These are phyloP conservation scores for Suhomyces sp. DNA, from an alignment of 805 yeast genomes.

Conservation along the genomic window DNA sequence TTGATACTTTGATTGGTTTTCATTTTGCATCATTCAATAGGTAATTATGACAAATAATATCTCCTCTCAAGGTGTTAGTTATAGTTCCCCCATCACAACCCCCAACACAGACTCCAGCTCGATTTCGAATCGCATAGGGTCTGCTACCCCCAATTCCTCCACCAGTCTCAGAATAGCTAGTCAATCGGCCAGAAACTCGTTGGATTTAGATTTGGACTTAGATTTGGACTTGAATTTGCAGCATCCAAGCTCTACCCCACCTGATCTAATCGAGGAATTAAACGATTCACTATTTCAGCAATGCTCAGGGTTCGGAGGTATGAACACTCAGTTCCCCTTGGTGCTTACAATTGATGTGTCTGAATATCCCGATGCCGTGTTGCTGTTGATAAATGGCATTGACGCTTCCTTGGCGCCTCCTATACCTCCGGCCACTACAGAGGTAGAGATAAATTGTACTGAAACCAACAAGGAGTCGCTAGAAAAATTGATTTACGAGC, in stretches of 20 bases:
- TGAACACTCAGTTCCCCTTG: conserved; percentile 7
- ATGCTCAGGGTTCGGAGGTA: background rate
- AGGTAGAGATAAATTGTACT: conserved; percentile 1
- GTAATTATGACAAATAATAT: background rate
- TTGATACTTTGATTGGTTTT: background rate
- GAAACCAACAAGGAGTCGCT: conserved; percentile 2
- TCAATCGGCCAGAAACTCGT: background rate
- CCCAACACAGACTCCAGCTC: background rate
- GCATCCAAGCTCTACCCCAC: background rate
- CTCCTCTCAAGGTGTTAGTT: background rate
- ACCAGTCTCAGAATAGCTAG: background rate
- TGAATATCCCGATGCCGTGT: background rate
- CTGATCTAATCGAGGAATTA: conserved; percentile 4
- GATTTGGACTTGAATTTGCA: background rate
- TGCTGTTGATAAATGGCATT: background rate
- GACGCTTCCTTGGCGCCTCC: background rate
- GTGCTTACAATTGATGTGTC: background rate
- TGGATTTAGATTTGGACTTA: background rate
- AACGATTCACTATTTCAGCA: conserved; percentile 9
- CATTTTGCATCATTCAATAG: background rate
- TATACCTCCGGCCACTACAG: background rate
- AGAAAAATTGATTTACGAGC: conserved; percentile 11
- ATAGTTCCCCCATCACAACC: background rate
- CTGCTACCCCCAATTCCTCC: background rate
- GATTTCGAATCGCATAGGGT: background rate